A percentile compares a stretch with the other conserved stretches of the same genome.
These are phyloP conservation scores for Solanum clarkiae DNA, from an alignment of 257 asterid species.

Conservation along the genomic window DNA sequence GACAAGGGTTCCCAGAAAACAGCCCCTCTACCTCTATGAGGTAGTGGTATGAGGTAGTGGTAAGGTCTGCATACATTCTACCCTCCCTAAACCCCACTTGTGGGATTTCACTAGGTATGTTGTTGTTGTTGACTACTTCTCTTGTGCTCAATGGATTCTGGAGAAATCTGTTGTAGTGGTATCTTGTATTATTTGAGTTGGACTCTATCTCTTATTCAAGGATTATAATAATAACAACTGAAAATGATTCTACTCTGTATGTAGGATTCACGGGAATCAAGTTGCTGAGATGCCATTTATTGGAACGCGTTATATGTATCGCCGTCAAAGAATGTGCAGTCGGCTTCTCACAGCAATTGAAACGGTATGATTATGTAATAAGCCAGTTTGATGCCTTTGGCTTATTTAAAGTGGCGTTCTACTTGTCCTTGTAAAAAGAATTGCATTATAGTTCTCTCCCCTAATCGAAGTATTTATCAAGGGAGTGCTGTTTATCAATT, in stretches of 20 bases:
- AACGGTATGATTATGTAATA: slow-evolving; percentile 44
- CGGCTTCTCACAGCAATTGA: slow-evolving; percentile 67
- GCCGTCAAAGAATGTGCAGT: slow-evolving; percentile 92
- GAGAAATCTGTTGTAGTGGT: not conserved
- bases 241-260: not conserved
- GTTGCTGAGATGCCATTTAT: slow-evolving; percentile 98
- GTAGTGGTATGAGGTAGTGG: too few species aligned
- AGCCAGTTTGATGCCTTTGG: slow-evolving; percentile 24
- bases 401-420: not conserved
- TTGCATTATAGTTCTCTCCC: not conserved
- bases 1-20: too few species aligned
- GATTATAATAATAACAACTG: not conserved
- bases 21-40: too few species aligned
- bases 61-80: too few species aligned
- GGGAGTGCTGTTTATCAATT: not conserved
- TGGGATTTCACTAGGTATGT: too few species aligned
- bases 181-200: not conserved
- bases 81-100: too few species aligned
- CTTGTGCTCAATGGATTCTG: not conserved
- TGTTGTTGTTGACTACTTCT: not conserved
- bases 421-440: not conserved
- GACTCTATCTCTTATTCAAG: not conserved
- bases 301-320: slow-evolving; percentile 62
- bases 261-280: slow-evolving; percentile 72
- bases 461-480: not conserved